A percentile compares a stretch with the other conserved stretches of the same genome.
These are phyloP conservation scores for Athelia psychrophila DNA, from an alignment of 1,284 basidiomycete genomes.

Conservation along the genomic window DNA sequence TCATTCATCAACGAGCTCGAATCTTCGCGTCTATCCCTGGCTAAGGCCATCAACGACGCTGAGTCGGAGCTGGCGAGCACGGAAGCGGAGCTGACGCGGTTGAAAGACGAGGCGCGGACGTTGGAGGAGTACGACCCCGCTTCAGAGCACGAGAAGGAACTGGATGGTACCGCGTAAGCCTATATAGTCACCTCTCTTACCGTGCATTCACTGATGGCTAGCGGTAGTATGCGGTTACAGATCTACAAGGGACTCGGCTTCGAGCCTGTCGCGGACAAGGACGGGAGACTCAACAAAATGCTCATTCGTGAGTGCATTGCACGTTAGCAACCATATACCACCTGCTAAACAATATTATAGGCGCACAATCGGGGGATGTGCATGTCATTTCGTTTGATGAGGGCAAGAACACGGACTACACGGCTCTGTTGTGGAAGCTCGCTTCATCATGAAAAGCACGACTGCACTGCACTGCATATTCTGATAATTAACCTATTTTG, in stretches of 20 bases:
- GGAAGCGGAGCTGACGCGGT: constrained; percentile 62
- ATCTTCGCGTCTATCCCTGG: constrained; percentile 56
- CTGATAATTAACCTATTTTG: too few species aligned
- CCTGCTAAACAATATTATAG: neutral
- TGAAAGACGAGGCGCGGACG: constrained; percentile 58
- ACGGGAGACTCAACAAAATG: constrained; percentile 52
- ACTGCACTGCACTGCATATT: neutral
- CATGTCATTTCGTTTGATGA: neutral
- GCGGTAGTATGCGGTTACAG: constrained; percentile 55
- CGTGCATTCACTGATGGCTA: constrained; percentile 4
- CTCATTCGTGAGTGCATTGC: constrained; percentile 56
- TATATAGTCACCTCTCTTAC: constrained; percentile 5
- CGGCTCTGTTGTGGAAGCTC: neutral
- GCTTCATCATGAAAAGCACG: neutral
- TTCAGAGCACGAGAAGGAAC: constrained; percentile 58
- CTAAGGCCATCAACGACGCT: constrained; percentile 71
- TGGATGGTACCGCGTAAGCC: constrained; percentile 69
- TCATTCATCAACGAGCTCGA: constrained; percentile 64
- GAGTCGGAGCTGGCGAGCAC: constrained; percentile 62
- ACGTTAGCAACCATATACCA: neutral
- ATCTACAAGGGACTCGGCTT: constrained; percentile 71
- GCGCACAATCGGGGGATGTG: neutral
- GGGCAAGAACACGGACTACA: neutral
- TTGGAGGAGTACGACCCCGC: constrained; percentile 71
- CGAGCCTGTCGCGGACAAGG: constrained; percentile 54